These are phyloP conservation scores for Metschnikowia kofuensis DNA, from an alignment of 805 yeast species.

Conservation along the genomic window DNA sequence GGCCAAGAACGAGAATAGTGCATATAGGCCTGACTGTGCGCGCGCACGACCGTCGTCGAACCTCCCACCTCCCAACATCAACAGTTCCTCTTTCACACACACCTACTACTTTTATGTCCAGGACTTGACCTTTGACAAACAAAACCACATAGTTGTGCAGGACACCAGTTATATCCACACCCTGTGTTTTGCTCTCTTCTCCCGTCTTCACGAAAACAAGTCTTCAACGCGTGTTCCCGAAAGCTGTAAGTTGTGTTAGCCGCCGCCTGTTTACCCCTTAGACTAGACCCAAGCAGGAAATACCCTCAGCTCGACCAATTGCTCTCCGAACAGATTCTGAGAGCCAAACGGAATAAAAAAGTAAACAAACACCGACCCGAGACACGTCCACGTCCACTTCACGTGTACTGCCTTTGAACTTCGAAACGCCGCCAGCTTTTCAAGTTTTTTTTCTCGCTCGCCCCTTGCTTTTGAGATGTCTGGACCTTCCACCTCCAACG, in stretches of 20 bases:
- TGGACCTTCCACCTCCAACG: conserved; percentile 21
- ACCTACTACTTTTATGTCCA: conserved; percentile 24
- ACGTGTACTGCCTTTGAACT: conserved; percentile 1
- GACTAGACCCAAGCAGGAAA: conserved; percentile 5
- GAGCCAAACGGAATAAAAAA: not conserved
- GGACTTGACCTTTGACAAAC: conserved; percentile 15
- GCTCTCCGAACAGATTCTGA: not conserved
- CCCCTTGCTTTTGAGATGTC: conserved; percentile 12
- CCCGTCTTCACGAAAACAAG: not conserved
- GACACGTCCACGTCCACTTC: conserved; percentile 5
- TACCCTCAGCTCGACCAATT: not conserved
- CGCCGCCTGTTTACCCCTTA: conserved; percentile 6
- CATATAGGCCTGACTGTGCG: conserved; percentile 7
- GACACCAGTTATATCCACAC: conserved; percentile 21
- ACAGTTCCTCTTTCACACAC: conserved; percentile 21
- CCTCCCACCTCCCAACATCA: conserved; percentile 17
- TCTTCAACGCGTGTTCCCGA: not conserved
- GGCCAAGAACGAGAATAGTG: conserved; percentile 5
- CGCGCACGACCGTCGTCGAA: conserved; percentile 16
- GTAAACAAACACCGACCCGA: conserved; percentile 10
- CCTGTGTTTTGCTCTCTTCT: conserved; percentile 11
- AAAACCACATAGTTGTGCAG: conserved; percentile 19
- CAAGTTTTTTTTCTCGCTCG: not conserved
- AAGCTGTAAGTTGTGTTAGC: not conserved
- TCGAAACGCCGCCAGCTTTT: no score